phyloP scores from a whole-genome alignment of 1,284 basidiomycete species.

The Trametes versicolor region DNA sequence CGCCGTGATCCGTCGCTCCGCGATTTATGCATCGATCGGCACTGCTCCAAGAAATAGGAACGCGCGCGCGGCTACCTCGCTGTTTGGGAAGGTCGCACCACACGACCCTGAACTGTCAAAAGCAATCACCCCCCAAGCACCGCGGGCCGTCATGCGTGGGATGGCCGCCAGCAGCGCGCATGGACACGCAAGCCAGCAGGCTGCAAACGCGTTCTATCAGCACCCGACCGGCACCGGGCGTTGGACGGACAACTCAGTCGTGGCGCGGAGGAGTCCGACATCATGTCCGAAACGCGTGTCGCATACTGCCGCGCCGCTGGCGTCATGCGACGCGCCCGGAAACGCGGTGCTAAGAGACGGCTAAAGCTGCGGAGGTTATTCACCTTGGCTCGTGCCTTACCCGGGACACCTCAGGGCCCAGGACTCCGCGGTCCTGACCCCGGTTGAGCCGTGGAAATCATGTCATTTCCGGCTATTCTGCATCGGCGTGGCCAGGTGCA shows the following conservation, averaged over 20 bases:
- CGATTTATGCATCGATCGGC: not conserved
- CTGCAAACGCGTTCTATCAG: not conserved
- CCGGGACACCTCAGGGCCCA: not conserved
- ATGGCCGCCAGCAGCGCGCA: not conserved
- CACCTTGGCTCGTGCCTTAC: not conserved
- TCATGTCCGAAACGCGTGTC: not conserved
- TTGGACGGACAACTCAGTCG: not conserved
- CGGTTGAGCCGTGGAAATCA: not conserved
- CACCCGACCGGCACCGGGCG: not conserved
- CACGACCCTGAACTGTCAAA: not conserved
- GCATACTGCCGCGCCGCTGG: conserved; percentile 10
- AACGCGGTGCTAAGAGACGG: not conserved
- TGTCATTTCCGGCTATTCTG: not conserved
- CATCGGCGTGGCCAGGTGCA: not conserved
- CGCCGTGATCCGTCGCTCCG: conserved; percentile 7
- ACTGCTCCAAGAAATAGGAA: not conserved
- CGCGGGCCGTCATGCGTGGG: not conserved
- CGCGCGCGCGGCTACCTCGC: not conserved
- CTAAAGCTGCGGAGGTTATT: not conserved
- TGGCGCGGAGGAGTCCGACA: not conserved
- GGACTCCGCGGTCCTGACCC: not conserved
- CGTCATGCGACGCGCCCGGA: conserved; percentile 4
- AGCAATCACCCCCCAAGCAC: conserved; percentile 23
- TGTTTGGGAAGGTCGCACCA: conserved; percentile 5
- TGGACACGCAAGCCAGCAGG: not conserved